Percentiles rank a stretch among this genome's conserved stretches.
phyloP scores from a whole-genome alignment of 495 filamentous ascomycete species.

The Xylaria longipes region DNA sequence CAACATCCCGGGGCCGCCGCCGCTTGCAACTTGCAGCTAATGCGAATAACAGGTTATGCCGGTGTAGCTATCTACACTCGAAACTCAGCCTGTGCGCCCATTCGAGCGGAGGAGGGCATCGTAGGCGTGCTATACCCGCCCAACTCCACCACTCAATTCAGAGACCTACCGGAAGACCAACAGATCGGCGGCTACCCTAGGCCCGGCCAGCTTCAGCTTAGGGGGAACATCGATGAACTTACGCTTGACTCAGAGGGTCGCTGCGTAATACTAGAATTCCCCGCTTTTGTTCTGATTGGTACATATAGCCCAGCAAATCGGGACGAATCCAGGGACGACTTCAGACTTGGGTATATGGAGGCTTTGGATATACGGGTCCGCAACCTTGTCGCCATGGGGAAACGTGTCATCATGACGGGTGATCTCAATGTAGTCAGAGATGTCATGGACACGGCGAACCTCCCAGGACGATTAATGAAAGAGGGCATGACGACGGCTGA shows the following conservation, averaged over 20 bases:
- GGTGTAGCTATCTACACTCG: conserved; percentile 95
- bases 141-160: conserved; percentile 74
- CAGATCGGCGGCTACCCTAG: conserved; percentile 92
- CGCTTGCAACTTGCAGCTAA: conserved; percentile 14
- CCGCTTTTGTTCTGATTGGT: conserved; percentile 91
- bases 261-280: conserved; percentile 92
- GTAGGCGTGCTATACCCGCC: conserved; percentile 82
- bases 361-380: conserved; percentile 82
- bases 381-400: conserved; percentile 81
- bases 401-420: conserved; percentile 81
- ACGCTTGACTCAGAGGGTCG: conserved; percentile 89
- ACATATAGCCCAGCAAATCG: conserved; percentile 88
- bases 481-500: conserved; percentile 68
- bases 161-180: conserved; percentile 76
- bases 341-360: conserved; percentile 79
- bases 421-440: conserved; percentile 88
- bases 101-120: conserved; percentile 92
- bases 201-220: conserved; percentile 72
- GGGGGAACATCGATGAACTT: conserved; percentile 67
- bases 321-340: conserved; percentile 83
- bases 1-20: neutral
- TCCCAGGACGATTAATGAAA: conserved; percentile 73
- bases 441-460: conserved; percentile 75
- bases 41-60: conserved; percentile 75
- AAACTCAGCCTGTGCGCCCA: conserved; percentile 85